Conservation (phyloP, 495 filamentous ascomycete species). For the Tetracladium marchalianum region DNA sequence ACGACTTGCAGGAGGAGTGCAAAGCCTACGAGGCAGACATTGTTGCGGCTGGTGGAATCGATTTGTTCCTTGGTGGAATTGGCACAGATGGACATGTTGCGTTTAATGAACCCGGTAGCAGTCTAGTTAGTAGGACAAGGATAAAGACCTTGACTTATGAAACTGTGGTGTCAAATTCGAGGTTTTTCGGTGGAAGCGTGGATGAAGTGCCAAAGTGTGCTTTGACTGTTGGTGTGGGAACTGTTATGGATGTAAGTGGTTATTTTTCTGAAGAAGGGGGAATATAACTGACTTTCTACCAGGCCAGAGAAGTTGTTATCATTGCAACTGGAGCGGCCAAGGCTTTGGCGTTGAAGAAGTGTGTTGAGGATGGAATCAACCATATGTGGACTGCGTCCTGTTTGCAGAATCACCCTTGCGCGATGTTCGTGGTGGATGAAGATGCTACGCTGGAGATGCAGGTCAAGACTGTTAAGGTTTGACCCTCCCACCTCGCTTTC, state of each 20-base stretch:
- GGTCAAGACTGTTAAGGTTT: constrained; percentile 71
- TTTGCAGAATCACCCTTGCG: constrained; percentile 65
- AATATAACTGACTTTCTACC: too few species aligned
- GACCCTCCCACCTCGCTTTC: neutral
- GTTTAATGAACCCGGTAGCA: constrained; percentile 79
- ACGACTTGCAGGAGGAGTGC: constrained; percentile 63
- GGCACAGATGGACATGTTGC: constrained; percentile 78
- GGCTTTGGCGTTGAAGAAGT: constrained; percentile 62
- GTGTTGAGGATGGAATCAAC: constrained; percentile 68
- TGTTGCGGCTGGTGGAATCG: constrained; percentile 61
- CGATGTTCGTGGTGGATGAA: constrained; percentile 72
- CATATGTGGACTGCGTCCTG: constrained; percentile 80
- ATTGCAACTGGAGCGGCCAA: constrained; percentile 71
- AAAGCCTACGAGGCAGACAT: constrained; percentile 68
- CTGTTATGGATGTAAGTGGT: constrained; percentile 48
- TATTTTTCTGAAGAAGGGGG: too few species aligned
- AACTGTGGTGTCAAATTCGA: constrained; percentile 71
- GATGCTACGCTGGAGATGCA: constrained; percentile 72
- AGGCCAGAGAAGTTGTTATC: constrained; percentile 62
- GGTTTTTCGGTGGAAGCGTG: constrained; percentile 67
- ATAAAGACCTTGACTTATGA: constrained; percentile 79
- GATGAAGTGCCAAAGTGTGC: constrained; percentile 65
- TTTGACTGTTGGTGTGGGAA: constrained; percentile 75
- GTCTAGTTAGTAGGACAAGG: constrained; percentile 61
- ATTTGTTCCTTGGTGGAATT: constrained; percentile 73